Evolutionary conservation across 805 yeast species (phyloP).

Genomic region (Candida silvatica): DNA sequence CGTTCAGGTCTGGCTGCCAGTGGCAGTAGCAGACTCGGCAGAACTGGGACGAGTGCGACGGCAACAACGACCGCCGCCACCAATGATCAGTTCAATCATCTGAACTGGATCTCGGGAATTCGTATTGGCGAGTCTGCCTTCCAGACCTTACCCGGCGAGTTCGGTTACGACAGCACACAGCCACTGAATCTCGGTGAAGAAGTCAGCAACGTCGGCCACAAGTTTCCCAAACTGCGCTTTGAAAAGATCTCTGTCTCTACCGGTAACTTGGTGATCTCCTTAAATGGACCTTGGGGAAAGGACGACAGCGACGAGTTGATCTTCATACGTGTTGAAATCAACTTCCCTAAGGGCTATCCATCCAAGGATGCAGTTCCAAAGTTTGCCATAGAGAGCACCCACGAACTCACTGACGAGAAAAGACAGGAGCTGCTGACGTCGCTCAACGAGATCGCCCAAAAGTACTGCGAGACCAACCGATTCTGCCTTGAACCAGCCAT

Average conservation of each 20-base stretch:
- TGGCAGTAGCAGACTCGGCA: slow-evolving; percentile 26
- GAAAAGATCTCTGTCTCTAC: slow-evolving; percentile 85
- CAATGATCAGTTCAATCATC: slow-evolving; percentile 46
- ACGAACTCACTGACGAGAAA: slow-evolving; percentile 46
- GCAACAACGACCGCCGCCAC: too few relatives aligned
- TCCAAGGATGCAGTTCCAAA: slow-evolving; percentile 34
- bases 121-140: slow-evolving; percentile 53
- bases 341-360: slow-evolving; percentile 73
- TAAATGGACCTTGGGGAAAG: slow-evolving; percentile 70
- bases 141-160: slow-evolving; percentile 22
- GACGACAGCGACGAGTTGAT: slow-evolving; percentile 37
- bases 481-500: slow-evolving; percentile 79
- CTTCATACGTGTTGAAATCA: slow-evolving; percentile 62
- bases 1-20: too few relatives aligned
- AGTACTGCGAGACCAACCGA: slow-evolving; percentile 45
- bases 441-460: slow-evolving; percentile 46
- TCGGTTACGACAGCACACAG: slow-evolving; percentile 27
- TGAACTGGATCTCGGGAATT: slow-evolving; percentile 93
- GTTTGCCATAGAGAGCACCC: slow-evolving; percentile 72
- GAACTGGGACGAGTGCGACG: too few relatives aligned
- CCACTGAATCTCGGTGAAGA: slow-evolving; percentile 82
- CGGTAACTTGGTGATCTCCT: slow-evolving; percentile 67
- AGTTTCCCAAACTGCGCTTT: slow-evolving; percentile 78
- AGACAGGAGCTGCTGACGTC: slow-evolving; percentile 41
- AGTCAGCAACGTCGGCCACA: slow-evolving; percentile 78